phyloP scores from a whole-genome alignment of 2,329 filamentous ascomycete species.

The Fusarium kyushuense region DNA sequence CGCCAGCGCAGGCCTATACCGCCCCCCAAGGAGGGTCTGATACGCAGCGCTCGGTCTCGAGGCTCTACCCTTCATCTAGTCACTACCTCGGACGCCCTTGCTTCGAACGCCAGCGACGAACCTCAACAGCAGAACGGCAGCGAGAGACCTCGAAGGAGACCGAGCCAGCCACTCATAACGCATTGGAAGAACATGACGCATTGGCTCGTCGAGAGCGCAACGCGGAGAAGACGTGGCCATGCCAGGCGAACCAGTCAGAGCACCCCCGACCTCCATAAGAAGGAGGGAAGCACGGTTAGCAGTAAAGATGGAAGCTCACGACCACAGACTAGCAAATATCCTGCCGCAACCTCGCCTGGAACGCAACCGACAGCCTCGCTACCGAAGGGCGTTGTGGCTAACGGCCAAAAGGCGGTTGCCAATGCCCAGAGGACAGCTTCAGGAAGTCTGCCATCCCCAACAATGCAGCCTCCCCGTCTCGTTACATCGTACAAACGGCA shows the following conservation, averaged over 20 bases:
- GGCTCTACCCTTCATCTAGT: constrained; percentile 91
- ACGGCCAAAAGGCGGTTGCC: constrained; percentile 58
- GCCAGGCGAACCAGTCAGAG: constrained; percentile 67
- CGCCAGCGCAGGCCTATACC: constrained; percentile 79
- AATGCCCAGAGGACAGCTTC: constrained; percentile 43
- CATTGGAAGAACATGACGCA: constrained; percentile 75
- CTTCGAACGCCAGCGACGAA: constrained; percentile 49
- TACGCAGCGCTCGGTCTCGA: constrained; percentile 76
- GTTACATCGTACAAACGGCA: constrained; percentile 72
- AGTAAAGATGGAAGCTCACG: constrained; percentile 67
- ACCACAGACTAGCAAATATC: constrained; percentile 71
- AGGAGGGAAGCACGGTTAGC: constrained; percentile 60
- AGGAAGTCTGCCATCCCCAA: constrained; percentile 46
- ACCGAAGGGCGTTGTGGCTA: constrained; percentile 65
- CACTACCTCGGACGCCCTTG: constrained; percentile 68
- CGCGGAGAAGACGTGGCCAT: constrained; percentile 62
- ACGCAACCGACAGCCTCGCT: constrained; percentile 58
- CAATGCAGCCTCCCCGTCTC: constrained; percentile 49
- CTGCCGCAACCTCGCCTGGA: constrained; percentile 55
- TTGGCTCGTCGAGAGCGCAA: constrained; percentile 71
- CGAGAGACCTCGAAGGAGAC: constrained; percentile 66
- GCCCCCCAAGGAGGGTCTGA: constrained; percentile 84
- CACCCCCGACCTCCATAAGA: constrained; percentile 68
- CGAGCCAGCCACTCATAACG: constrained; percentile 69
- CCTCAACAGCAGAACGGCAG: constrained; percentile 48